Evolutionary conservation across 192 early-diverging fungal species (phyloP).

Genomic region (Backusella mclennaniae): DNA sequence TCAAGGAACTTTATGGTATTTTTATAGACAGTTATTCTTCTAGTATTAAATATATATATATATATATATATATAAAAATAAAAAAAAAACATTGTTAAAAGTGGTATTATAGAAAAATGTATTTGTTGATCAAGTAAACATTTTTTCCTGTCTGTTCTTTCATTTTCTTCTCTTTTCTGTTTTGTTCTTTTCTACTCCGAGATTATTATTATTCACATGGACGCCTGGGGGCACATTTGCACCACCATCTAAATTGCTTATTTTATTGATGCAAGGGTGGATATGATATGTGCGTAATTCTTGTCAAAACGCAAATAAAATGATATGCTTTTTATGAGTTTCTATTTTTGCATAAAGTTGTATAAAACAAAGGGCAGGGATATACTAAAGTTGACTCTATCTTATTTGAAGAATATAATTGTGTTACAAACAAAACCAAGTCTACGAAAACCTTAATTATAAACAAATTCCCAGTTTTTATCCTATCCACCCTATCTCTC

Average conservation of each 20-base stretch:
- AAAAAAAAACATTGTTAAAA: not conserved
- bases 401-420: not conserved
- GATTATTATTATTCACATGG: not conserved
- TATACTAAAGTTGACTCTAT: not conserved
- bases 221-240: not conserved
- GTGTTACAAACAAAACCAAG: not conserved
- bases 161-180: not conserved
- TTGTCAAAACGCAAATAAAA: not conserved
- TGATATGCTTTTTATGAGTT: not conserved
- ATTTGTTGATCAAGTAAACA: not conserved
- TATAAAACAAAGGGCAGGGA: not conserved
- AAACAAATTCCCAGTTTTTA: not conserved
- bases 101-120: not conserved
- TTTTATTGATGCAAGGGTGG: not conserved
- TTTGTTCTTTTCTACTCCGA: conserved; percentile 1
- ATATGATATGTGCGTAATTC: not conserved
- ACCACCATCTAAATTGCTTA: not conserved
- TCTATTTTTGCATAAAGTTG: not conserved
- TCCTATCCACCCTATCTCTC: not conserved
- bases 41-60: not conserved
- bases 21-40: not conserved
- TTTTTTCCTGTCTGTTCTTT: not conserved
- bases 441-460: not conserved
- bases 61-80: too few species aligned
- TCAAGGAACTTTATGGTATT: too few species aligned